Evolutionary conservation across 2,329 filamentous ascomycete genomes (phyloP).

Genomic region (Ophiostoma triangulosporum): DNA sequence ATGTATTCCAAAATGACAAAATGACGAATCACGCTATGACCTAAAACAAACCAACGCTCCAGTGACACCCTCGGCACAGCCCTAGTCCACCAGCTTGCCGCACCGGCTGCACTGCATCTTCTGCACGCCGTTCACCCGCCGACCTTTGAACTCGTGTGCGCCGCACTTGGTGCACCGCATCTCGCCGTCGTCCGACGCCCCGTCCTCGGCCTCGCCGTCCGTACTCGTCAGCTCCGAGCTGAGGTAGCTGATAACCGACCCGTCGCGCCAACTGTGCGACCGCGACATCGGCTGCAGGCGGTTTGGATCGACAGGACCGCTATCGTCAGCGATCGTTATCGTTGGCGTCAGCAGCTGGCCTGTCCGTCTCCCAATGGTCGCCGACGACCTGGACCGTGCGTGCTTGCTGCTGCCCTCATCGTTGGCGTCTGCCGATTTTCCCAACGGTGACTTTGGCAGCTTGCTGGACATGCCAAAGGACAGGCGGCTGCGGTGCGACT

Average conservation of each 20-base stretch:
- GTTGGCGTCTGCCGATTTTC: background rate
- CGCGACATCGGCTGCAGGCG: background rate
- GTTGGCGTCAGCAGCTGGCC: slow-evolving; percentile 1
- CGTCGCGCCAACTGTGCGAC: slow-evolving; percentile 6
- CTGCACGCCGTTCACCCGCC: slow-evolving; percentile 38
- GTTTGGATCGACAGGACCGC: background rate
- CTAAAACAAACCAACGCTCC: background rate
- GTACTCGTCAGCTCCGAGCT: slow-evolving; percentile 41
- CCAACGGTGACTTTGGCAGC: slow-evolving; percentile 11
- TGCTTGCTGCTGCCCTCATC: background rate
- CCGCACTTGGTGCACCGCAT: slow-evolving; percentile 45
- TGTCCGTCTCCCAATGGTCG: background rate
- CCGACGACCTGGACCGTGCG: background rate
- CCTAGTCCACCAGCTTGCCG: slow-evolving; percentile 19
- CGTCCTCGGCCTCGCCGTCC: slow-evolving; percentile 11
- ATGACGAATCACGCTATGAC: background rate
- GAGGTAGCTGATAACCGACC: slow-evolving; percentile 37
- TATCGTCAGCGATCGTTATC: slow-evolving; percentile 1
- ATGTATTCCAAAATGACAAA: background rate
- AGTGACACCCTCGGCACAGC: too few species aligned
- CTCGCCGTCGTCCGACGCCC: slow-evolving; percentile 16
- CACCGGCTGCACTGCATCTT: slow-evolving; percentile 49
- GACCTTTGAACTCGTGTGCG: slow-evolving; percentile 48
- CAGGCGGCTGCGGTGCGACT: slow-evolving; percentile 2
- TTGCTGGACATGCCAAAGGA: slow-evolving; percentile 12